Evolutionary conservation across 345 rosid species (phyloP).

Genomic region (Lepidium sativum): DNA sequence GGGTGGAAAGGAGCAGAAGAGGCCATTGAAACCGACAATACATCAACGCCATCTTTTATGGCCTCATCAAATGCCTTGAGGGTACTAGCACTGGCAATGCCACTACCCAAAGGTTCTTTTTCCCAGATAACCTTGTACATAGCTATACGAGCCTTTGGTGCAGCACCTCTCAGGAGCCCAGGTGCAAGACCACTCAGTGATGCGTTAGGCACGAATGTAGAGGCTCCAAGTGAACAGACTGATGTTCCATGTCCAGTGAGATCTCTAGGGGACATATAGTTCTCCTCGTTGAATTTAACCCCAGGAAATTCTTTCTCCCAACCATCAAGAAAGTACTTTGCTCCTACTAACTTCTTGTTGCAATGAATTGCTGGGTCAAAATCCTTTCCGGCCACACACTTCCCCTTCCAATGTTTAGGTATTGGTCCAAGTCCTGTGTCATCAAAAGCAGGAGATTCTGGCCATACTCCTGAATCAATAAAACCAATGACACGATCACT

Average conservation of each 20-base stretch:
- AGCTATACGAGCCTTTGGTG: constrained; percentile 37
- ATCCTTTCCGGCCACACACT: constrained; percentile 28
- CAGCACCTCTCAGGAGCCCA: constrained; percentile 37
- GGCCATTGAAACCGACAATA: constrained; percentile 2
- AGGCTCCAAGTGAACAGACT: constrained; percentile 23
- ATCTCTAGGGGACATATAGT: constrained; percentile 29
- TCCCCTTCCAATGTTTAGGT: constrained; percentile 37
- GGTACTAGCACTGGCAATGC: background rate
- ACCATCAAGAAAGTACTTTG: constrained; percentile 29
- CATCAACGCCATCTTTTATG: constrained; percentile 21
- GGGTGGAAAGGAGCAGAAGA: background rate
- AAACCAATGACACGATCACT: constrained; percentile 8
- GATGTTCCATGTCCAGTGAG: constrained; percentile 10
- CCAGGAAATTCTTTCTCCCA: background rate
- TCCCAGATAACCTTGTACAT: constrained; percentile 29
- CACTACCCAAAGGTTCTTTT: rapidly evolving
- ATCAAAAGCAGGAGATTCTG: constrained; percentile 26
- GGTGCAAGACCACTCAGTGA: constrained; percentile 27
- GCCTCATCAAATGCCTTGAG: constrained; percentile 20
- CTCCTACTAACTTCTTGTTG: constrained; percentile 33
- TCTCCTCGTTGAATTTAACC: background rate
- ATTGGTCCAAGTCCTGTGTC: constrained; percentile 36
- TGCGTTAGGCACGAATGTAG: constrained; percentile 26
- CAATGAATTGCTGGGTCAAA: constrained; percentile 30
- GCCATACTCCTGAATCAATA: constrained; percentile 33